Evolutionary conservation across 371 early-diverging fungal species (phyloP), one percentile per base, ranked within the genome.

Genomic region (Massospora cicadina): DNA sequence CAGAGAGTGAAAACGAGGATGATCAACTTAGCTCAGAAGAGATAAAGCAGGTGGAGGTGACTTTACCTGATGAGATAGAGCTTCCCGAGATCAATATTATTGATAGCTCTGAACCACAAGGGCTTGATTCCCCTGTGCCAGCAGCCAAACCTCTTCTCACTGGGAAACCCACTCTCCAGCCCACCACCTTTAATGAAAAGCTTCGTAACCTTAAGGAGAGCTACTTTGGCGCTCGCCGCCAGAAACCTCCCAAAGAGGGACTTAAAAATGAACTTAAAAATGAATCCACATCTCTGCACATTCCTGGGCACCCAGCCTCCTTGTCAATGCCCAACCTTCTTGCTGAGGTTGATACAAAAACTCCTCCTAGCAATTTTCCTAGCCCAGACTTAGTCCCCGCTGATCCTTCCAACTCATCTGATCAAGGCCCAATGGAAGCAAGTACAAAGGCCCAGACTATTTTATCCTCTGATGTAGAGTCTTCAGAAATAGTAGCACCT

Each of bases 201-300:
- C 23, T 57, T 27, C 57, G 57, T 57, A 57, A 21, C 57, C 28
- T 57, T 5, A 57, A 57, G 21, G 57, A 57, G 12, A 57, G 21
- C 57, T 57, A 57, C 57, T 57, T 57, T 26, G 28, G 57, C 21
- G 57, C 23, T 57, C 57, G 57, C 23, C 57, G 23, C 28, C 57
- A 27, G 25, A 57, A 57, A 26, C 26, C 57, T 17, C 5, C 5
- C 43, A 43, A 43, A 17, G 43, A 43, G 5, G 43, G 43, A 17
- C 5, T 10, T 17, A 43, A 43, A 17, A 17, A 43, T 43, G 43
- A 17, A 17, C n/a, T n/a, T n/a, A n/a, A n/a, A n/a, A n/a, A n/a
- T n/a, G n/a, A n/a, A n/a, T 5, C 43, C 17, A 43, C 43, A 5
- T 43, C 43, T 43, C 43, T 17, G 43, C 10, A 10, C 17, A 43